phyloP scores from a whole-genome alignment of 2,329 filamentous ascomycete species.

The Aspergillus luchuensis region DNA sequence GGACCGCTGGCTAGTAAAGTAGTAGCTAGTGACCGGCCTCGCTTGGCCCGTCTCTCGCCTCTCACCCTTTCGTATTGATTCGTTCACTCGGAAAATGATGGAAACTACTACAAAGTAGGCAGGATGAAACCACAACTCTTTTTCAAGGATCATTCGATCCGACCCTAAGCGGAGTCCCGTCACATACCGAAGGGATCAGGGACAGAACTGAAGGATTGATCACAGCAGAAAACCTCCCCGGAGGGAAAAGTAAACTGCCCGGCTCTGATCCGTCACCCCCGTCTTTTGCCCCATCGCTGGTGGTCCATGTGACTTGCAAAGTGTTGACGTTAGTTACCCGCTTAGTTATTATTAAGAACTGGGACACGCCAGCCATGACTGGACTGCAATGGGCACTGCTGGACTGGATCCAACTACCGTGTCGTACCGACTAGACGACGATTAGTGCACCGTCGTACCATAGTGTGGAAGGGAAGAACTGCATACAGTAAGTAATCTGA shows the following conservation, averaged over 20 bases:
- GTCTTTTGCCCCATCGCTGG: not conserved
- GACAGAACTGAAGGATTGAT: not conserved
- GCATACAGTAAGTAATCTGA: not conserved
- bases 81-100: not conserved
- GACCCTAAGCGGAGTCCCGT: not conserved
- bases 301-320: conserved; percentile 6
- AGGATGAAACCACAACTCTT: not conserved
- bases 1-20: not conserved
- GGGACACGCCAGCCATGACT: not conserved
- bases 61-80: not conserved
- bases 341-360: not conserved
- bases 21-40: not conserved
- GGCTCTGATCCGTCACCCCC: not conserved
- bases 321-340: conserved; percentile 5
- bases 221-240: not conserved
- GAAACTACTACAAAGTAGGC: not conserved
- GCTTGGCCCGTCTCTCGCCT: not conserved
- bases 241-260: not conserved
- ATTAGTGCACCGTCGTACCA: too few relatives aligned
- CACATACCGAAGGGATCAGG: not conserved
- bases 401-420: not conserved
- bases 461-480: too few relatives aligned
- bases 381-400: not conserved
- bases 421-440: too few relatives aligned
- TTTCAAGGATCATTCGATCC: not conserved